Base-by-base conservation (phyloP, 345 rosid species). In the Brassica juncea region DNA sequence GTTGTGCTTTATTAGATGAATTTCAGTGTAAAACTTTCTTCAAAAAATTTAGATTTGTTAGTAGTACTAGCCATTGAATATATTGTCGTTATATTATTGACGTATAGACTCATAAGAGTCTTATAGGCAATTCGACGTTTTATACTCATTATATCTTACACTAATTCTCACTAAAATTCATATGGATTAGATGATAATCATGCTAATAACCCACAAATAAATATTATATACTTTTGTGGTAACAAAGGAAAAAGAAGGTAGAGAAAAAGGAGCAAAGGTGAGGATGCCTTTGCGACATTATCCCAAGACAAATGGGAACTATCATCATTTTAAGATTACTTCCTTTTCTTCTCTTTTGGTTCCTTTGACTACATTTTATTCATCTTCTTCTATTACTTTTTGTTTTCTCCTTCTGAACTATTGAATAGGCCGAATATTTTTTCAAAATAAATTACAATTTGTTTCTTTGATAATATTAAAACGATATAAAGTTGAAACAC, bases 231-330 rank as follows among this genome's bases (percentile, higher is more conserved):
- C 19, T 52, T 64, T 28, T 15, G 16, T 10, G 28, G 11, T 54
- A 39, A 58, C 31, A 8, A 6, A 25, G 15, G 32, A 28, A 15
- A 66, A 58, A 28, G 16, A 14, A 60, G 5, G 28, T 30, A 14
- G 67, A 37, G 23, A 55, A 66, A 54, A 58, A 59, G 52, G 30
- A 67, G 39, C 31, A 76, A 76, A 68, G 60, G 42, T 9, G 39
- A 61, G 52, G 4, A 69, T 47, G 70, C 23, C 63, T 77, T 69
- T 58, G 79, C 60, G 19, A 77, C 63, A 23, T 31, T 62, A 54
- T 34, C 63, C 34, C 49, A 77, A 77, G 69, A 31, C 69, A 69
- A 60, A 77, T 61, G 68, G 62, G 74, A 69, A 77, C 75, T 47
- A 69, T 60, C 60, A 68, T 68, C 79, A 67, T 37, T 57, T 68